Conservation (phyloP, 1,284 basidiomycete genomes). For the Heterobasidion parviporum region DNA sequence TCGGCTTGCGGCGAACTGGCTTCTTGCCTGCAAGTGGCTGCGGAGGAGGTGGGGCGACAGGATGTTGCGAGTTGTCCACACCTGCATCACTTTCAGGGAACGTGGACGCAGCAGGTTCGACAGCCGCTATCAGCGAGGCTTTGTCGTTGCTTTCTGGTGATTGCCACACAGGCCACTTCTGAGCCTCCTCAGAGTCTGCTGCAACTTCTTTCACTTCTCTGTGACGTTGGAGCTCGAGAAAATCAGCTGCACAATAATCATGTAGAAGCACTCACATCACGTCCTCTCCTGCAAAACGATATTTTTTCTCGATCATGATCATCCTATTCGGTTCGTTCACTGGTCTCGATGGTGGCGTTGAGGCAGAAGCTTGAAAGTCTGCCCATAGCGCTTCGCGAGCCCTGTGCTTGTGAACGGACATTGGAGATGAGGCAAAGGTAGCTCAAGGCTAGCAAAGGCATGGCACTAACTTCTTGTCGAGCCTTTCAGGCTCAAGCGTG, state of each 20-base stretch:
- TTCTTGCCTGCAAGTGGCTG: slow-evolving; percentile 26
- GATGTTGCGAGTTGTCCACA: neutral
- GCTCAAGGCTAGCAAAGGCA: no score
- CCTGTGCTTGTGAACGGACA: slow-evolving; percentile 19
- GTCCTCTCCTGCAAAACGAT: slow-evolving; percentile 68
- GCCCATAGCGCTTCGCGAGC: slow-evolving; percentile 49
- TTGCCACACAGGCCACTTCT: slow-evolving; percentile 57
- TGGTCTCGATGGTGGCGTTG: slow-evolving; percentile 5
- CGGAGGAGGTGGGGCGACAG: slow-evolving; percentile 6
- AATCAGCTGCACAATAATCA: neutral
- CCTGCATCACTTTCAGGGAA: neutral
- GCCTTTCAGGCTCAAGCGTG: neutral
- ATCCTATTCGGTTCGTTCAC: slow-evolving; percentile 21
- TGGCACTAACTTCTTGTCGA: slow-evolving; percentile 23
- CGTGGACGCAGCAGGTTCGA: neutral
- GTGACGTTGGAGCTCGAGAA: slow-evolving; percentile 10
- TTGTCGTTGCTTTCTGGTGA: slow-evolving; percentile 16
- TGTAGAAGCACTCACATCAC: slow-evolving; percentile 42
- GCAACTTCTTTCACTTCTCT: slow-evolving; percentile 69
- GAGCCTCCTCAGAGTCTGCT: slow-evolving; percentile 64
- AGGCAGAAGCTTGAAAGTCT: slow-evolving; percentile 48
- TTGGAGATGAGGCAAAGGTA: no score
- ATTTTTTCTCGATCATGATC: slow-evolving; percentile 61
- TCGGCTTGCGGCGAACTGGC: slow-evolving; percentile 57
- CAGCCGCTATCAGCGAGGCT: neutral